Percentiles rank a stretch among this genome's conserved stretches.
phyloP scores from a whole-genome alignment of 192 early-diverging fungal genomes.

The Piromyces finnis region DNA sequence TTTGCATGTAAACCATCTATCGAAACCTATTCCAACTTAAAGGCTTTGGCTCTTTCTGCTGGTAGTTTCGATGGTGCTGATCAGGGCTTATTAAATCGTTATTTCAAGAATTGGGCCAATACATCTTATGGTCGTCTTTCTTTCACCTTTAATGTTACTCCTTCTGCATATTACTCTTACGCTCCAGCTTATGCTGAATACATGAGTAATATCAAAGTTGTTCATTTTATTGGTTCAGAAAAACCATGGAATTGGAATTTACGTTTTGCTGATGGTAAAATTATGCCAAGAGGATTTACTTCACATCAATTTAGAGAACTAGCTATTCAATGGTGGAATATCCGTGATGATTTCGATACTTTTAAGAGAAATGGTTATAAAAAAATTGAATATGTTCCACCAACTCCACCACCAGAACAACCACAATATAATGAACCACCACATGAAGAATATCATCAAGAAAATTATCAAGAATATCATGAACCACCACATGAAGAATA shows the following conservation, averaged over 20 bases:
- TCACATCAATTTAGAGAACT: neutral
- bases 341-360: neutral
- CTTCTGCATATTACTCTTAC: conserved; percentile 58
- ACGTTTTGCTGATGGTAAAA: neutral
- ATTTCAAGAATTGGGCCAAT: conserved; percentile 59
- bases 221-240: conserved; percentile 73
- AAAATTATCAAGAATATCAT: neutral
- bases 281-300: neutral
- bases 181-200: conserved; percentile 64
- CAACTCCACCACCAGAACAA: neutral
- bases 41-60: neutral
- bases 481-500: neutral
- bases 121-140: conserved; percentile 48
- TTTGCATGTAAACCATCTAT: conserved; percentile 48
- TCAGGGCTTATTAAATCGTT: conserved; percentile 82
- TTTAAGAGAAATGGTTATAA: neutral
- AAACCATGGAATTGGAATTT: conserved; percentile 68
- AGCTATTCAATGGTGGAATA: neutral
- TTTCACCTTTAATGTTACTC: conserved; percentile 81
- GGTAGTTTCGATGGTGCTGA: conserved; percentile 50
- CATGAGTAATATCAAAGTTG: conserved; percentile 47
- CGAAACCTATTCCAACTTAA: neutral
- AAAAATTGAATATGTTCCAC: neutral
- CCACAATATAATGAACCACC: neutral
- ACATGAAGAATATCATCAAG: neutral